Evolutionary conservation across 192 early-diverging fungal genomes (phyloP).

Genomic region (Entophlyctis helioformis): DNA sequence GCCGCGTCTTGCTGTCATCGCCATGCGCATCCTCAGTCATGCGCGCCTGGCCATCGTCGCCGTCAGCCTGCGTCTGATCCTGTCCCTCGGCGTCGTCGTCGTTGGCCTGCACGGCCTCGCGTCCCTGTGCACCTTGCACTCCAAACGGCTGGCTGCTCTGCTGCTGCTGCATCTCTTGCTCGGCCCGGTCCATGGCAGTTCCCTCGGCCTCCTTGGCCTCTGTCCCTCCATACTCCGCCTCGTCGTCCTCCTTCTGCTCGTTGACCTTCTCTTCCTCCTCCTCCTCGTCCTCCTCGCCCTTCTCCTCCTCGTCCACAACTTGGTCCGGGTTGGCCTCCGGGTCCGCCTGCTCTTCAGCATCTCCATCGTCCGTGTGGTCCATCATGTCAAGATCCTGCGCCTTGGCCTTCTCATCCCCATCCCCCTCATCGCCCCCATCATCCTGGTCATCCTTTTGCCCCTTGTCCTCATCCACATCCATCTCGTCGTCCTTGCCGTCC

Average conservation of each 20-base stretch:
- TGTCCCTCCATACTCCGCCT: slow-evolving; percentile 30
- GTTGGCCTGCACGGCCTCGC: slow-evolving; percentile 18
- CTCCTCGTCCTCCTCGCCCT: slow-evolving; percentile 30
- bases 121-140: slow-evolving; percentile 52
- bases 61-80: slow-evolving; percentile 31
- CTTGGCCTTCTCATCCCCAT: slow-evolving; percentile 10
- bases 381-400: slow-evolving; percentile 20
- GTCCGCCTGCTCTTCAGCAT: slow-evolving; percentile 23
- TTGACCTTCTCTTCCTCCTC: slow-evolving; percentile 29
- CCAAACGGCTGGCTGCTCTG: slow-evolving; percentile 40
- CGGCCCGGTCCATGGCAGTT: slow-evolving; percentile 24
- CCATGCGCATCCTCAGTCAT: neutral
- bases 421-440: slow-evolving; percentile 2
- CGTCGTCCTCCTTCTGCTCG: slow-evolving; percentile 15
- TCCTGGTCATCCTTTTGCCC: slow-evolving; percentile 32
- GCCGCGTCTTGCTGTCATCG: slow-evolving; percentile 3
- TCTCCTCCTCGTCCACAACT: slow-evolving; percentile 13
- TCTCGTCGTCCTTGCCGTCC: slow-evolving; percentile 42
- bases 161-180: slow-evolving; percentile 21
- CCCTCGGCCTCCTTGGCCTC: slow-evolving; percentile 22
- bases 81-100: slow-evolving; percentile 41
- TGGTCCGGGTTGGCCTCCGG: slow-evolving; percentile 1
- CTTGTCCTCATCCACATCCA: slow-evolving; percentile 60
- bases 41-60: slow-evolving; percentile 5
- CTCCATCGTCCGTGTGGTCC: slow-evolving; percentile 22